Evolutionary conservation across 2,329 filamentous ascomycete species (phyloP).

Genomic region (Colletotrichum sp.): DNA sequence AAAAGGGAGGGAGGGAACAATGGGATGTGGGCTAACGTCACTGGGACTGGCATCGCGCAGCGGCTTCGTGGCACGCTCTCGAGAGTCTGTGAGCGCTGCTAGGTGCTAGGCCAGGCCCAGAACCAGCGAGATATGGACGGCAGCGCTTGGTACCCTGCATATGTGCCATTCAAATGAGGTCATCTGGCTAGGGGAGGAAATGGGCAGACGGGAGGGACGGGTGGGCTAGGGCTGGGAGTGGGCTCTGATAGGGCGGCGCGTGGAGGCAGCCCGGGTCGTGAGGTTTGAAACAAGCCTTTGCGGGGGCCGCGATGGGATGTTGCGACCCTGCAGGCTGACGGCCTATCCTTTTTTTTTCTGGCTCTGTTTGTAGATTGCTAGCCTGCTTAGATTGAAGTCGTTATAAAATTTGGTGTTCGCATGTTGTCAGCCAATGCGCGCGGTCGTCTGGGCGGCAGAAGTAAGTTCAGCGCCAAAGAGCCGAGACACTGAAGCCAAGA

Average conservation of each 20-base stretch:
- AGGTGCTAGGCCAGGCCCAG: neutral
- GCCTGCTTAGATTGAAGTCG: neutral
- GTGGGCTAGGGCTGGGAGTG: neutral
- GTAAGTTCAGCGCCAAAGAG: neutral
- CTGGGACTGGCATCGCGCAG: neutral
- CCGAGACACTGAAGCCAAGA: neutral
- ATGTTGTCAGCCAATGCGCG: slow-evolving; percentile 8
- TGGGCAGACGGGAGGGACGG: neutral
- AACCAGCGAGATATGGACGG: neutral
- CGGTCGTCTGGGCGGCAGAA: neutral
- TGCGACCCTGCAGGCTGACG: neutral
- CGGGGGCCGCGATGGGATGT: neutral
- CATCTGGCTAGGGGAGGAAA: neutral
- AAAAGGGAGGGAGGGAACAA: neutral
- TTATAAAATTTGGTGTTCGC: neutral
- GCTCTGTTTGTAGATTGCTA: neutral
- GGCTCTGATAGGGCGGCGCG: neutral
- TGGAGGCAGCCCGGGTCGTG: neutral
- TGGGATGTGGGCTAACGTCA: slow-evolving; percentile 8
- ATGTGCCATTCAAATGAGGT: slow-evolving; percentile 5
- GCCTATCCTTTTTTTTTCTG: neutral
- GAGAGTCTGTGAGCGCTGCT: neutral
- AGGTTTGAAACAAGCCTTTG: slow-evolving; percentile 20
- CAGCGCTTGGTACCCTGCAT: neutral
- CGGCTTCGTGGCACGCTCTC: slow-evolving; percentile 10